Percentiles rank a stretch among this genome's conserved stretches.
phyloP scores from a whole-genome alignment of 495 filamentous ascomycete species.

The Aspergillus bridgeri region DNA sequence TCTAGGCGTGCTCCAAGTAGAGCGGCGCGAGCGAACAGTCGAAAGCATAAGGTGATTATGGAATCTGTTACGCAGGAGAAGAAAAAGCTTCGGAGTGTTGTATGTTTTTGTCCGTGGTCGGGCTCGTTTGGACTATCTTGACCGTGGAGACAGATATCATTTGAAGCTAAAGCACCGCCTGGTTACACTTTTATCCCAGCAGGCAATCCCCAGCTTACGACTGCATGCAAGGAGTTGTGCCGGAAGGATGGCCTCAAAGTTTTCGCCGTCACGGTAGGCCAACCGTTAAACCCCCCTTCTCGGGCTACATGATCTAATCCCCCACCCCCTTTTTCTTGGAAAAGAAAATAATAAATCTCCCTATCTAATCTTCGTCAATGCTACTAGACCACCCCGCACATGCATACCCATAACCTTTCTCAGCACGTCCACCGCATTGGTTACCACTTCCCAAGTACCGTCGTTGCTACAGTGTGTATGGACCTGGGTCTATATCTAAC shows the following conservation, averaged over 20 bases:
- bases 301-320: neutral
- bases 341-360: no score
- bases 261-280: slow-evolving; percentile 75
- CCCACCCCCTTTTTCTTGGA: slow-evolving; percentile 1
- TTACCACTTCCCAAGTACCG: slow-evolving; percentile 64
- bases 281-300: slow-evolving; percentile 8
- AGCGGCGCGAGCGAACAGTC: slow-evolving; percentile 30
- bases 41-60: slow-evolving; percentile 57
- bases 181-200: slow-evolving; percentile 83
- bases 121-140: slow-evolving; percentile 16
- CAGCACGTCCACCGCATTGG: slow-evolving; percentile 74
- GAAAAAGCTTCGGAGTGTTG: slow-evolving; percentile 55
- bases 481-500: slow-evolving; percentile 42
- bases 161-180: slow-evolving; percentile 57
- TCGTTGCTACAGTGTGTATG: slow-evolving; percentile 54
- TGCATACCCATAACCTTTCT: slow-evolving; percentile 50
- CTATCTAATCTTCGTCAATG: slow-evolving; percentile 17
- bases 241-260: slow-evolving; percentile 63
- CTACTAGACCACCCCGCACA: slow-evolving; percentile 43
- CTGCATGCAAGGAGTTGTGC: slow-evolving; percentile 75
- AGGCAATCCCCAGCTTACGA: slow-evolving; percentile 72
- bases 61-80: slow-evolving; percentile 58
- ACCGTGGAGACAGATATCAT: slow-evolving; percentile 40
- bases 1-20: slow-evolving; percentile 33
- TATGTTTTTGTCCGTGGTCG: slow-evolving; percentile 33